Evolutionary conservation across 2,329 filamentous ascomycete species (phyloP), one percentile per base, ranked within the genome.

Genomic region (Pyrenophora tritici-repentis): DNA sequence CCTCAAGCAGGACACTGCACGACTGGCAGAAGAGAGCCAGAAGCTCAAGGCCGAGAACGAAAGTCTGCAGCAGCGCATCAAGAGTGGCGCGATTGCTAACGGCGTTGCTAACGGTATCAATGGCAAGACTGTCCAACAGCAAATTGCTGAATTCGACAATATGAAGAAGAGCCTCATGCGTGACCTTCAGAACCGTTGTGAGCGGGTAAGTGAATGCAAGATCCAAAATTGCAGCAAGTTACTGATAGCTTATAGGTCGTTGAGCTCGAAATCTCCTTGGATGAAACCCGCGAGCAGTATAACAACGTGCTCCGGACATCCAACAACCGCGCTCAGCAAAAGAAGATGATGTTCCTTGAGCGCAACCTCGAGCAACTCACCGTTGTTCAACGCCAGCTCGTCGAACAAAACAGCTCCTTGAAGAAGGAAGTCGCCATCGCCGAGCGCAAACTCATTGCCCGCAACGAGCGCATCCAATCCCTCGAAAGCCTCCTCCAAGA

Each of bases 91-190:
- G 29, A 80, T 73, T 50, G 82, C 86, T 20, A 90, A 86, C 58
- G 85, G 85, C 36, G 75, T 78, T 16, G 73, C 76, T 2, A 76
- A 79, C 43, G 76, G 87, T 70, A 73, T 73, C 55, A 90, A 90
- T 66, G 89, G 89, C 81, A 96, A 96, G 82, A 95, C 91, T 10
- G 85, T 97, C 37, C 91, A 96, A 73, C 93, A 99, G 78, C 94
- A 97, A 78, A 96, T 99, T 75, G 90, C 93, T 51, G 94, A 99
- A 73, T 99, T 99, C 66, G 94, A 99, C 75, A 89, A 91, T 53
- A 99, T 99, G 92, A 99, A 99, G 86, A 99, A 99, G 85, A 96
- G 90, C 61, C 81, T 99, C 63, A 99, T 99, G 94, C 90, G 94
- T 50, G 94, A 99, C 76, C 80, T 99, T 61, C 94, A 99, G 76